Base-by-base conservation (phyloP, 768 basidiomycete genomes). In the Rhodocollybia butyracea region DNA sequence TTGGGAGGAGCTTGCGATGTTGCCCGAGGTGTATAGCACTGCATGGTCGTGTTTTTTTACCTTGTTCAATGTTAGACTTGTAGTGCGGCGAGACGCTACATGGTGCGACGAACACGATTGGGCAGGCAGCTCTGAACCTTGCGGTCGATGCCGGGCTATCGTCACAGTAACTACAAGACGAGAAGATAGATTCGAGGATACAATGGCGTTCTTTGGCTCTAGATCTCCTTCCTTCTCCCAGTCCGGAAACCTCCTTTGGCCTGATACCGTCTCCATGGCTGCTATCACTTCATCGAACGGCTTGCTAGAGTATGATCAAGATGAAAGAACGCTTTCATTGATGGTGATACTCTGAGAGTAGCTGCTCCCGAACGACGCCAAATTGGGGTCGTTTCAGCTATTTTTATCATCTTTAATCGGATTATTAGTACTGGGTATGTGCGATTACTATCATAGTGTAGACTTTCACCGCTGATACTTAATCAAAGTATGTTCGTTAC, bases 351-450 rank as follows among this genome's bases (percentile, higher is more conserved):
- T n/a, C n/a, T n/a, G n/a, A 36, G 34, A 17, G 34, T 17, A 8
- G 34, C 8, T 8, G 10, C 39, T n/a, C 6, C 15, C 39, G 39
- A n/a, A 10, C 39, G 39, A 40, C 5, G 39, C 6, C 63, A 61
- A 27, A 71, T 70, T 59, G 68, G 69, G 12, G 30, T 66, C 12
- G 61, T 69, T 41, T 70, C 69, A 17, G 74, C 75, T 12, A 67
- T 74, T 3, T 75, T 75, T 58, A 68, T 76, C 51, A 71, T 75
- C 24, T 74, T 76, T 62, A 76, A 76, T 52, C 67, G 75, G 27
- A 73, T 76, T 17, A 74, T 74, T 52, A 74, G 75, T 13, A 75
- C 74, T 54, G 74, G 74, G 74, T 75, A 48, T 31, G 71, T 64
- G 8, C n/a, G 10, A 22, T 46, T 24, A 15, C 21, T 5, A 21